Percentiles rank a stretch among this genome's conserved stretches.
These are phyloP conservation scores for Salvia sclarea DNA, from an alignment of 305 asterid species.

Conservation along the genomic window DNA sequence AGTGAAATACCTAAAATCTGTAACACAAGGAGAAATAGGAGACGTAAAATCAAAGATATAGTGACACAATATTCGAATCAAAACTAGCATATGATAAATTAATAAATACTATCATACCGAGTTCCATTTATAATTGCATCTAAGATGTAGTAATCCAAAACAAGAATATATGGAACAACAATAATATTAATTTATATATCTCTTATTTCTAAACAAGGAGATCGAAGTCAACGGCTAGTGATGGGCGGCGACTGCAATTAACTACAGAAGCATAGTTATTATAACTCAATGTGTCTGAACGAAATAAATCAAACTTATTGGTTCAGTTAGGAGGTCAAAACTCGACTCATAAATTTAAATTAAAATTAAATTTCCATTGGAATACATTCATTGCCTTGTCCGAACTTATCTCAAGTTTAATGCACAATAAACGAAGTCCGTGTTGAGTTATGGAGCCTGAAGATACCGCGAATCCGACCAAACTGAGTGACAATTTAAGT, in stretches of 20 bases:
- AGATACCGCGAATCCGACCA: too few relatives aligned
- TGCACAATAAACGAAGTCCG: conserved; percentile 8
- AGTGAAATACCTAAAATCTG: too few relatives aligned
- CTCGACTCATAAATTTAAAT: conserved; percentile 26
- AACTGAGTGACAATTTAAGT: too few relatives aligned
- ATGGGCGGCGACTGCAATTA: conserved; percentile 33
- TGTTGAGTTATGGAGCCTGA: too few relatives aligned
- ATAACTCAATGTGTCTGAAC: background rate
- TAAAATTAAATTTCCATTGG: conserved; percentile 27
- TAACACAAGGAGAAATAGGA: background rate
- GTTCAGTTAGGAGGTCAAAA: conserved; percentile 34
- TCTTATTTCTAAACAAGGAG: background rate
- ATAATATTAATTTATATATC: too few relatives aligned
- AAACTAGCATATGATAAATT: background rate
- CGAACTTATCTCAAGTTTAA: background rate
- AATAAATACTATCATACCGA: background rate
- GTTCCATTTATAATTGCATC: background rate
- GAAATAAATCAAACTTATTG: conserved; percentile 21
- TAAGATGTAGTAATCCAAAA: background rate
- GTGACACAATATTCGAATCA: background rate
- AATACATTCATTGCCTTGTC: conserved; percentile 38
- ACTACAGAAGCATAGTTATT: conserved; percentile 21
- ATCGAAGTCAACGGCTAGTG: conserved; percentile 52
- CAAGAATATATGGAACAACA: background rate
- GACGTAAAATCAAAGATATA: background rate